Evolutionary conservation across 169 alveolate species (phyloP).

Genomic region (Perkinsus chesapeaki): DNA sequence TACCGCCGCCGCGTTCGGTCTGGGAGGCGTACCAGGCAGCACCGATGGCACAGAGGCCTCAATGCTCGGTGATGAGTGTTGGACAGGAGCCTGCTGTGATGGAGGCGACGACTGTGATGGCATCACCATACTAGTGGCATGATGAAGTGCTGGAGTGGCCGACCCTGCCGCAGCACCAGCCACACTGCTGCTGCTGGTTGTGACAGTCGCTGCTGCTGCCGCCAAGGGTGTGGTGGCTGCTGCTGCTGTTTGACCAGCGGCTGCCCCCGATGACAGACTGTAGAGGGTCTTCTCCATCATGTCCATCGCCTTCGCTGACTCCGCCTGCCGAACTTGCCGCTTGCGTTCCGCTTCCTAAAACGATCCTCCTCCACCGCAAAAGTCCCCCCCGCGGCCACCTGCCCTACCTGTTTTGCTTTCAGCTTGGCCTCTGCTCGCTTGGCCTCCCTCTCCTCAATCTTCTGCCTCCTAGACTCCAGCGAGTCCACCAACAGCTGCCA

Average conservation of each 20-base stretch:
- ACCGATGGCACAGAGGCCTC: neutral
- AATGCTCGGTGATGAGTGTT: neutral
- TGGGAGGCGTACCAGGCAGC: neutral
- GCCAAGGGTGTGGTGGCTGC: neutral
- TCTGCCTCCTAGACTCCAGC: neutral
- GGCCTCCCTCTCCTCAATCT: conserved; percentile 6
- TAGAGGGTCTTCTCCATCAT: neutral
- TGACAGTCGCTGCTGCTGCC: neutral
- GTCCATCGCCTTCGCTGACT: neutral
- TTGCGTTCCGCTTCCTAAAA: neutral
- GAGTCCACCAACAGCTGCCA: neutral
- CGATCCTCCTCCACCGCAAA: neutral
- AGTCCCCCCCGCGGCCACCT: too few relatives aligned
- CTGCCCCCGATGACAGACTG: neutral
- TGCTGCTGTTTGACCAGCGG: neutral
- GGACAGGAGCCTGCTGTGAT: neutral
- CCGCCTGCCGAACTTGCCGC: neutral
- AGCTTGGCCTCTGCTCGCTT: neutral
- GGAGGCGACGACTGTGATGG: neutral
- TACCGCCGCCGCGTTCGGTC: neutral
- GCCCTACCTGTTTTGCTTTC: neutral
- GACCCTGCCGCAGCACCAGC: too few relatives aligned
- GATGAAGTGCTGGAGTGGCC: neutral
- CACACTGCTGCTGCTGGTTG: neutral
- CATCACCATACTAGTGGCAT: neutral